Percentiles rank a stretch among this genome's conserved stretches.
These are phyloP conservation scores for Samsoniella hepiali DNA, from an alignment of 2,329 filamentous ascomycete genomes.

Conservation along the genomic window DNA sequence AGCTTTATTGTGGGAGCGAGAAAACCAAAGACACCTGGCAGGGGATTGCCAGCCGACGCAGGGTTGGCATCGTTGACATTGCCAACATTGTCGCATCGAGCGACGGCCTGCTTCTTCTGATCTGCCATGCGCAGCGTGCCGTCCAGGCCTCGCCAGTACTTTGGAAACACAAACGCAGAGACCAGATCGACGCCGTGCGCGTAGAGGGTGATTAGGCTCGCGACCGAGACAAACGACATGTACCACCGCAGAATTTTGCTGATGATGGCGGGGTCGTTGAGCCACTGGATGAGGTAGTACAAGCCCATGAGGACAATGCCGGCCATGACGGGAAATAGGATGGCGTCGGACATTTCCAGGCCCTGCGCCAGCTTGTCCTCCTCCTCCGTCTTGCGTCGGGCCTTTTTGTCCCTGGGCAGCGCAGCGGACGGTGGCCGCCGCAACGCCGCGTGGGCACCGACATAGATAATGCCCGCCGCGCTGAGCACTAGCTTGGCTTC, in stretches of 20 bases:
- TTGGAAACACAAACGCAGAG: constrained; percentile 69
- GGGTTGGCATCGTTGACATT: constrained; percentile 27
- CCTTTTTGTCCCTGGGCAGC: constrained; percentile 48
- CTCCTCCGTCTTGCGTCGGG: constrained; percentile 43
- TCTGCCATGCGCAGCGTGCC: constrained; percentile 47
- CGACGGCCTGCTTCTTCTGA: constrained; percentile 38
- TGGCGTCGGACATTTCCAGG: constrained; percentile 69
- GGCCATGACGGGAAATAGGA: constrained; percentile 79
- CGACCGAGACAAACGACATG: constrained; percentile 76
- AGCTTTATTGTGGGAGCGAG: constrained; percentile 29
- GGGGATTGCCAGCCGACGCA: constrained; percentile 25
- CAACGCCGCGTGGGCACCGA: constrained; percentile 81
- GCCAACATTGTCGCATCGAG: constrained; percentile 34
- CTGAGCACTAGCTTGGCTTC: constrained; percentile 54
- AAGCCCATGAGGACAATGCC: constrained; percentile 68
- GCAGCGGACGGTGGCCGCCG: constrained; percentile 77
- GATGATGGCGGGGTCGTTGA: constrained; percentile 75
- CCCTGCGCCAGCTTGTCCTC: constrained; percentile 49
- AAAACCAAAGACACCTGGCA: constrained; percentile 35
- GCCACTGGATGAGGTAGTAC: constrained; percentile 86
- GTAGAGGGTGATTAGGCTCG: constrained; percentile 69
- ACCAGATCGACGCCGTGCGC: constrained; percentile 66
- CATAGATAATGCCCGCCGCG: constrained; percentile 78
- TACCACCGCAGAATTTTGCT: constrained; percentile 83
- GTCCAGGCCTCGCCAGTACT: constrained; percentile 54